Evolutionary conservation across 257 asterid genomes (phyloP).

Genomic region (Catharanthus roseus): DNA sequence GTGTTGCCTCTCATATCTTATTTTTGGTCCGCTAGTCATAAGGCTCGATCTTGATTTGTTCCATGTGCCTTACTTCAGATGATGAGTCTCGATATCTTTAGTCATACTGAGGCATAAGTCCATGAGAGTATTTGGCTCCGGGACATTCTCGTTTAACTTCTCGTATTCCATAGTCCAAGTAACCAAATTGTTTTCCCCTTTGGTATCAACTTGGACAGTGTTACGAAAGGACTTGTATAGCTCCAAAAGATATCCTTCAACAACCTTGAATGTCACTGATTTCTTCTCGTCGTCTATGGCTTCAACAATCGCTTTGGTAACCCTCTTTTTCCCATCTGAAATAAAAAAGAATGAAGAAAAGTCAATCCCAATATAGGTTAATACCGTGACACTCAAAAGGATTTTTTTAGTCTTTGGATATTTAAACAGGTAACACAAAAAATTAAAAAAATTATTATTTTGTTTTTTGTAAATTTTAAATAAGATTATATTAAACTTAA

Average conservation of each 20-base stretch:
- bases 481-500: too few species aligned
- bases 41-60: too few species aligned
- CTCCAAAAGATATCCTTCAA: slow-evolving; percentile 22
- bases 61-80: slow-evolving; percentile 1
- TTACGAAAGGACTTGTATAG: slow-evolving; percentile 3
- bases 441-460: too few species aligned
- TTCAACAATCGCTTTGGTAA: slow-evolving; percentile 14
- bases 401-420: too few species aligned
- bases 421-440: too few species aligned
- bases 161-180: slow-evolving; percentile 24
- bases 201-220: slow-evolving; percentile 20
- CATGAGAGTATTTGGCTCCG: slow-evolving; percentile 14
- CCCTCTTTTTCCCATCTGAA: slow-evolving; percentile 20
- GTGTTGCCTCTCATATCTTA: too few species aligned
- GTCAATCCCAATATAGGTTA: too few species aligned
- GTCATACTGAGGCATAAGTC: slow-evolving; percentile 6
- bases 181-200: slow-evolving; percentile 11
- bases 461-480: too few species aligned
- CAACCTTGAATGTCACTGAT: slow-evolving; percentile 14
- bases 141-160: slow-evolving; percentile 1
- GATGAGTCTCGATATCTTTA: slow-evolving; percentile 23
- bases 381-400: too few species aligned
- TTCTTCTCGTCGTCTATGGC: slow-evolving; percentile 24
- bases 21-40: too few species aligned
- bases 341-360: not conserved